phyloP scores from a whole-genome alignment of 2,329 filamentous ascomycete genomes.

The Aspergillus brasiliensis region DNA sequence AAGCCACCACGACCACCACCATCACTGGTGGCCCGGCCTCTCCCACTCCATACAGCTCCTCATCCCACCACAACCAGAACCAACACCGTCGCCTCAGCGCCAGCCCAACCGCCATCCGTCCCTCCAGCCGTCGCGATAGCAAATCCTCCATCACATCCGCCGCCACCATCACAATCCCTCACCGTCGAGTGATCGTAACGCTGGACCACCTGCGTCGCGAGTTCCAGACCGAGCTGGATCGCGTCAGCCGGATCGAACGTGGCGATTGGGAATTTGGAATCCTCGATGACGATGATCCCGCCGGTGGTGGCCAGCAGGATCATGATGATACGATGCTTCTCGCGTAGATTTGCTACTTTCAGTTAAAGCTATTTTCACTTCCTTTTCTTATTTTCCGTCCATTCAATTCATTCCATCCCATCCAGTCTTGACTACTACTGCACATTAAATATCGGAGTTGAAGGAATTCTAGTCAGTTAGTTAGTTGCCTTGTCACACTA shows the following conservation, averaged over 20 bases:
- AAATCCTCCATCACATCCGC: slow-evolving; percentile 23
- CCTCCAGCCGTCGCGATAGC: slow-evolving; percentile 24
- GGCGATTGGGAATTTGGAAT: slow-evolving; percentile 79
- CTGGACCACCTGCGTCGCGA: slow-evolving; percentile 83
- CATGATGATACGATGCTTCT: slow-evolving; percentile 42
- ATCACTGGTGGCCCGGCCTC: slow-evolving; percentile 13
- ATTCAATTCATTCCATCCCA: too few relatives aligned
- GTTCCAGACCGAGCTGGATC: slow-evolving; percentile 87
- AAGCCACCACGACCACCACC: slow-evolving; percentile 5
- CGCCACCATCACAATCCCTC: slow-evolving; percentile 16
- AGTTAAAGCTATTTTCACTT: not conserved
- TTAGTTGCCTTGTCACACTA: too few relatives aligned
- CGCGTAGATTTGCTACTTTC: slow-evolving; percentile 19
- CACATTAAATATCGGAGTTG: too few relatives aligned
- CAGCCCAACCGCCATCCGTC: slow-evolving; percentile 24
- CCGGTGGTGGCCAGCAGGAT: slow-evolving; percentile 27
- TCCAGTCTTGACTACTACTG: too few relatives aligned
- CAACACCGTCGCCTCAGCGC: slow-evolving; percentile 24
- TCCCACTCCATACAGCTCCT: slow-evolving; percentile 17
- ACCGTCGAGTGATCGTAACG: slow-evolving; percentile 76
- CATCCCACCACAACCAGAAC: too few relatives aligned
- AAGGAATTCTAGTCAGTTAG: too few relatives aligned
- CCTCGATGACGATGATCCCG: slow-evolving; percentile 18
- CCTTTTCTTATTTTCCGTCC: not conserved
- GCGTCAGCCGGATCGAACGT: slow-evolving; percentile 82